Evolutionary conservation across 106 monocot species (phyloP).

Genomic region (Platanthera guangdongensis): DNA sequence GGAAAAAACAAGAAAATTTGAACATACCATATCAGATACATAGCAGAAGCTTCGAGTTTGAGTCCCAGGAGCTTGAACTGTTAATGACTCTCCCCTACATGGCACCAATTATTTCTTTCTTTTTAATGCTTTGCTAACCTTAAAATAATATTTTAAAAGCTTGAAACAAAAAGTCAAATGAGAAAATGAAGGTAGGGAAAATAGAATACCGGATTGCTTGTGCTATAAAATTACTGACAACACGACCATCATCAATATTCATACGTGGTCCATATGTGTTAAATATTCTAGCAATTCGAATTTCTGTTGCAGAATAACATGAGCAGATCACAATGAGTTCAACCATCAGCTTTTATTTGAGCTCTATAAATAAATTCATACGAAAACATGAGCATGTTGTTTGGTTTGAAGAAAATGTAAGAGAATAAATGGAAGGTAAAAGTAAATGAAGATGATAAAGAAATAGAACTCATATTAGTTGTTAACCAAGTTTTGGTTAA

Average conservation of each 20-base stretch:
- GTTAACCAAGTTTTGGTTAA: background rate
- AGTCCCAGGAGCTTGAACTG: conserved; percentile 90
- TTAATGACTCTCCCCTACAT: conserved; percentile 70
- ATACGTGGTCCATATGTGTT: conserved; percentile 97
- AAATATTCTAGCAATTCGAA: conserved; percentile 94
- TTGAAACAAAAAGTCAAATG: background rate
- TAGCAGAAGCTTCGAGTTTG: conserved; percentile 98
- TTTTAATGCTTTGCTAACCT: background rate
- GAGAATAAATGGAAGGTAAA: background rate
- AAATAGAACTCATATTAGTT: no score
- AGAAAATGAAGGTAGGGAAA: background rate
- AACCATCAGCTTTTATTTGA: background rate
- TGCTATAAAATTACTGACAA: conserved; percentile 97
- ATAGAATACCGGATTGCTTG: conserved; percentile 74
- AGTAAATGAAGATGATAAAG: background rate
- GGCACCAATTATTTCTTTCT: background rate
- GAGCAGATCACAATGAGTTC: background rate
- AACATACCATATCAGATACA: conserved; percentile 86
- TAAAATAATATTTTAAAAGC: background rate
- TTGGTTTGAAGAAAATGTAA: background rate
- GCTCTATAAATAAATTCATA: background rate
- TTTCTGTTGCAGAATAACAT: conserved; percentile 36
- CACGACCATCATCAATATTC: conserved; percentile 99
- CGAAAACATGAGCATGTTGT: background rate
- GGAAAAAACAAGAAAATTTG: background rate